Conservation (phyloP, 768 basidiomycete species). For the Clitopilus hobsonii region DNA sequence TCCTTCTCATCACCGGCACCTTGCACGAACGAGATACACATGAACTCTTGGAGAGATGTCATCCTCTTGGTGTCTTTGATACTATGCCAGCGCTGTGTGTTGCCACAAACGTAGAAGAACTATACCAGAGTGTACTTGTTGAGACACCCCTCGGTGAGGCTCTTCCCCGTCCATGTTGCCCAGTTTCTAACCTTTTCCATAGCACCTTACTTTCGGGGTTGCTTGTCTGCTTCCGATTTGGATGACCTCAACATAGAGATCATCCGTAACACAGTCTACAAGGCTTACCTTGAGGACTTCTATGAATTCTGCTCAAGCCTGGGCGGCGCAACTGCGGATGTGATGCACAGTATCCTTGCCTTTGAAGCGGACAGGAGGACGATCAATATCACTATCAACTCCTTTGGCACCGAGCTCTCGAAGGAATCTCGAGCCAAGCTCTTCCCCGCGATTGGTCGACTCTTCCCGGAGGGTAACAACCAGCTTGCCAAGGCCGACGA, state of each 20-base stretch:
- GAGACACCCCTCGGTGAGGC: conserved; percentile 92
- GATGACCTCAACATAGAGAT: conserved; percentile 99
- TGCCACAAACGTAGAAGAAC: conserved; percentile 96
- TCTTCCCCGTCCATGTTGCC: not conserved
- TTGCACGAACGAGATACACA: conserved; percentile 96
- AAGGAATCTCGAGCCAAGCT: conserved; percentile 94
- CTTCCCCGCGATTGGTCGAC: conserved; percentile 89
- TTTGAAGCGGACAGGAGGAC: conserved; percentile 98
- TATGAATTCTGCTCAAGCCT: conserved; percentile 76
- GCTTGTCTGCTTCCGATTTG: conserved; percentile 90
- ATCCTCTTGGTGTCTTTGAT: conserved; percentile 95
- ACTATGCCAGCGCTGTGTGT: conserved; percentile 99
- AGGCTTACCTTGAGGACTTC: conserved; percentile 98
- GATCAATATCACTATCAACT: conserved; percentile 99
- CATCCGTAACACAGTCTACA: conserved; percentile 98
- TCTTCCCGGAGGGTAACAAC: conserved; percentile 96
- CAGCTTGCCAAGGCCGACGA: conserved; percentile 92
- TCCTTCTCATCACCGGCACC: conserved; percentile 95
- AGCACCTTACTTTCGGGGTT: conserved; percentile 97
- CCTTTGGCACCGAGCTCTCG: conserved; percentile 89
- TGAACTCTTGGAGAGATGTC: conserved; percentile 93
- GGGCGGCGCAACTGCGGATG: conserved; percentile 81
- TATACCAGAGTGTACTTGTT: conserved; percentile 94
- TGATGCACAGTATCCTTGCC: conserved; percentile 87
- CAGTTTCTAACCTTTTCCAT: conserved; percentile 1